A percentile compares a stretch with the other conserved stretches of the same genome.
These are phyloP conservation scores for Fusarium hainanense DNA, from an alignment of 2,329 filamentous ascomycete genomes.

Conservation along the genomic window DNA sequence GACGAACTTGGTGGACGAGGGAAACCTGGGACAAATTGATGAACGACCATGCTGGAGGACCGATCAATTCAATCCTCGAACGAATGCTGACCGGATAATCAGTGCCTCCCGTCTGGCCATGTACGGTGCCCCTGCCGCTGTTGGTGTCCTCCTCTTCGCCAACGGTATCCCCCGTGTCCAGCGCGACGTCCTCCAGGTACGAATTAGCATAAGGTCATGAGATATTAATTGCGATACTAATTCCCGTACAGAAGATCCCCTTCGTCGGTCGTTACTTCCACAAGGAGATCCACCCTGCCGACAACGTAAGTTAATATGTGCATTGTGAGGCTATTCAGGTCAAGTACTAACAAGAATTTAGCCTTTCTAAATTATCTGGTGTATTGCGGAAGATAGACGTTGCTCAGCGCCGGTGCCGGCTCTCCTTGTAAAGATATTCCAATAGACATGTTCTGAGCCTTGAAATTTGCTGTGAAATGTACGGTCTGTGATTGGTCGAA, in stretches of 20 bases:
- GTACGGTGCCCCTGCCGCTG: slow-evolving; percentile 68
- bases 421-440: slow-evolving; percentile 55
- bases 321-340: not conserved
- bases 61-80: not conserved
- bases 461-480: slow-evolving; percentile 45
- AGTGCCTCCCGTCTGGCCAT: slow-evolving; percentile 65
- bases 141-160: slow-evolving; percentile 68
- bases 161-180: slow-evolving; percentile 72
- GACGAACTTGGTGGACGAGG: not conserved
- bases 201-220: slow-evolving; percentile 5
- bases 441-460: slow-evolving; percentile 49
- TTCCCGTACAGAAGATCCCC: slow-evolving; percentile 62
- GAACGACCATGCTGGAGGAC: not conserved
- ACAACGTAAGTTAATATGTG: slow-evolving; percentile 66
- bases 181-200: slow-evolving; percentile 68
- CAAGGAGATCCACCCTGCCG: slow-evolving; percentile 67
- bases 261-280: slow-evolving; percentile 62
- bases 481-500: slow-evolving; percentile 40
- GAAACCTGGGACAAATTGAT: not conserved
- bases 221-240: slow-evolving; percentile 37
- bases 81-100: slow-evolving; percentile 30
- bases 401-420: slow-evolving; percentile 45
- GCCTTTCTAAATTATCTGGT: slow-evolving; percentile 55
- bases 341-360: slow-evolving; percentile 43
- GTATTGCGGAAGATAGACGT: slow-evolving; percentile 45